Percentiles rank a stretch among this genome's conserved stretches.
phyloP scores from a whole-genome alignment of 2,329 filamentous ascomycete genomes.

The Blastomyces parvus region DNA sequence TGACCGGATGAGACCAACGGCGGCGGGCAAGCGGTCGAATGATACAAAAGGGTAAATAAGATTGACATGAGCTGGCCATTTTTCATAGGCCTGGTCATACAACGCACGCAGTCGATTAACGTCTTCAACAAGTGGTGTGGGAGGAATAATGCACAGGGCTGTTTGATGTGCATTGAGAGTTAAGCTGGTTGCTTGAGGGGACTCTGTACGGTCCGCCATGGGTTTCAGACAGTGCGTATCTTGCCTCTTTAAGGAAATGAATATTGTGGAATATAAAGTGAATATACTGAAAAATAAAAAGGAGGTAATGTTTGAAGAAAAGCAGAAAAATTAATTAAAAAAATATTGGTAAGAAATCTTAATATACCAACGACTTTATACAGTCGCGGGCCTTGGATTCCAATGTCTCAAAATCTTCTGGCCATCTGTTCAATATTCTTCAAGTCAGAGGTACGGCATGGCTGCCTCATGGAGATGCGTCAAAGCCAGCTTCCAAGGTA shows the following conservation, averaged over 20 bases:
- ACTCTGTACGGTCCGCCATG: conserved; percentile 1
- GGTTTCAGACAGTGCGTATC: background rate
- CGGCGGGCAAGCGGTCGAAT: conserved; percentile 38
- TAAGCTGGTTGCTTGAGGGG: background rate
- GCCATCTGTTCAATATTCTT: background rate
- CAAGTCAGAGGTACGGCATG: background rate
- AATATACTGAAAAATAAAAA: background rate
- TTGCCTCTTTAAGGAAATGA: background rate
- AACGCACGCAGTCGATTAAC: conserved; percentile 49
- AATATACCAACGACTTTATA: background rate
- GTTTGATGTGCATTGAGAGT: conserved; percentile 45
- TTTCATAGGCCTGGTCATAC: conserved; percentile 52
- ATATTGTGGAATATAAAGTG: background rate
- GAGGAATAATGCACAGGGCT: conserved; percentile 52
- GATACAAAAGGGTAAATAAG: conserved; percentile 57
- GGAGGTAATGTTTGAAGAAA: no score
- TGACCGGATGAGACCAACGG: conserved; percentile 34
- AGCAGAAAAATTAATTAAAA: background rate
- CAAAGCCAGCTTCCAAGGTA: background rate
- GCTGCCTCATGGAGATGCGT: background rate
- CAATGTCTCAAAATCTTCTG: background rate
- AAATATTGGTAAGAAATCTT: background rate
- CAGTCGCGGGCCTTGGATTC: background rate
- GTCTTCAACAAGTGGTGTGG: conserved; percentile 38
- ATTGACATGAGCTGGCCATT: conserved; percentile 60